A percentile compares a stretch with the other conserved stretches of the same genome.
Conservation (phyloP, 2,329 filamentous ascomycete species). For the Simplicillium aogashimaense region DNA sequence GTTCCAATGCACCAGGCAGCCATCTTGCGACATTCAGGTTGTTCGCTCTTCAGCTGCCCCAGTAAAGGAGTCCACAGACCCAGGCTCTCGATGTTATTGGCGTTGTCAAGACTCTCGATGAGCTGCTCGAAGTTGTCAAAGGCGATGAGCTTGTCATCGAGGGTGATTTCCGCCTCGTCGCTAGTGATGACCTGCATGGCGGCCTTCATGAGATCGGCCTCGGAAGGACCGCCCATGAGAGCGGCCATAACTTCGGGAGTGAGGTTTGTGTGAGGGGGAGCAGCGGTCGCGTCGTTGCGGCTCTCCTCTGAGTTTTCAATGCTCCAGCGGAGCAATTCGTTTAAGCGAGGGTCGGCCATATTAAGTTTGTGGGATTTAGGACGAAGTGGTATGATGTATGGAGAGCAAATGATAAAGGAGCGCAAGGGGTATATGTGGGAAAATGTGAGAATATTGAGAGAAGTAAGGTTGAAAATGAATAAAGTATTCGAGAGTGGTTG, state of each 20-base stretch:
- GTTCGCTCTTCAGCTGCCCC: slow-evolving; percentile 54
- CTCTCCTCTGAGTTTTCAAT: slow-evolving; percentile 36
- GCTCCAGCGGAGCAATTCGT: slow-evolving; percentile 73
- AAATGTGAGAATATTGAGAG: neutral
- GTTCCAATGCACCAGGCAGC: slow-evolving; percentile 93
- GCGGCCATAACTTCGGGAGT: slow-evolving; percentile 62
- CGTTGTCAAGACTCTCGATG: slow-evolving; percentile 89
- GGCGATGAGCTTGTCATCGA: slow-evolving; percentile 70
- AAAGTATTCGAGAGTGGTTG: neutral
- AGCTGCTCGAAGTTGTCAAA: slow-evolving; percentile 95
- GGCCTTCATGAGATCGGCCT: slow-evolving; percentile 85
- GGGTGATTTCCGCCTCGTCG: slow-evolving; percentile 46
- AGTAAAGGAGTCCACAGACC: slow-evolving; percentile 77
- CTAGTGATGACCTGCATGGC: slow-evolving; percentile 69
- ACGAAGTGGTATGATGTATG: neutral
- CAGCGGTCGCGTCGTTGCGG: slow-evolving; percentile 19
- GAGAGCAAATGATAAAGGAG: too few species aligned
- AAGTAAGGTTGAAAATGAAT: neutral
- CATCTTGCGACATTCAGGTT: slow-evolving; percentile 67
- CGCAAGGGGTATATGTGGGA: too few species aligned
- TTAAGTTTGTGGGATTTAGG: slow-evolving; percentile 2
- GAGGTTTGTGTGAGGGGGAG: slow-evolving; percentile 33
- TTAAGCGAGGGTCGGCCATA: slow-evolving; percentile 51
- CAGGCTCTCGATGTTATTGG: slow-evolving; percentile 79
- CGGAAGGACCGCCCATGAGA: slow-evolving; percentile 75